Percentiles rank a stretch among this genome's conserved stretches.
These are phyloP conservation scores for Xylariaceae sp. DNA, from an alignment of 2,329 filamentous ascomycete genomes.

Conservation along the genomic window DNA sequence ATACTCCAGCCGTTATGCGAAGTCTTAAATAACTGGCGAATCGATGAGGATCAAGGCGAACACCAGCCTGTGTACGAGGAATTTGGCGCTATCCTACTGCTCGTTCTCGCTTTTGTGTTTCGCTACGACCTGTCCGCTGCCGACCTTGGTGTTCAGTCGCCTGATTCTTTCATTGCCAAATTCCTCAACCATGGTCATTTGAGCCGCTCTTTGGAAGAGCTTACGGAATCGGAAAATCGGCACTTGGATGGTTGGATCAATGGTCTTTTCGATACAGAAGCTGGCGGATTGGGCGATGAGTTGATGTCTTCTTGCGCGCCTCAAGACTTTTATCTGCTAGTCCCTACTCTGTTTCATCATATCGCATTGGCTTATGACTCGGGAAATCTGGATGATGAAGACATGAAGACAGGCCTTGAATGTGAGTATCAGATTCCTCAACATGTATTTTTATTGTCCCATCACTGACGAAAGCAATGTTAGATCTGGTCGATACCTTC, in stretches of 20 bases:
- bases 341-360: conserved; percentile 74
- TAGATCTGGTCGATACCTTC: conserved; percentile 76
- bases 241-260: conserved; percentile 74
- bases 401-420: conserved; percentile 72
- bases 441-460: conserved; percentile 22
- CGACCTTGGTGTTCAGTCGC: conserved; percentile 60
- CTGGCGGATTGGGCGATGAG: conserved; percentile 72
- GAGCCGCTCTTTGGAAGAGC: conserved; percentile 54
- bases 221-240: conserved; percentile 62
- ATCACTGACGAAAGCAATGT: conserved; percentile 12
- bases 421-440: conserved; percentile 47
- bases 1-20: conserved; percentile 72
- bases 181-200: conserved; percentile 60
- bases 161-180: conserved; percentile 67
- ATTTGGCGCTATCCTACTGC: conserved; percentile 72
- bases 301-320: conserved; percentile 79
- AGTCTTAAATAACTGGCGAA: conserved; percentile 74
- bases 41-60: conserved; percentile 80
- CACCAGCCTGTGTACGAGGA: conserved; percentile 86
- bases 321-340: conserved; percentile 76
- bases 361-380: conserved; percentile 68
- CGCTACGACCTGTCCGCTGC: conserved; percentile 65
- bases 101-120: conserved; percentile 72
- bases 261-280: conserved; percentile 72
- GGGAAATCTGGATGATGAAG: conserved; percentile 64